These are phyloP conservation scores for Auricularia sp. DNA, from an alignment of 768 basidiomycete genomes.

Conservation along the genomic window DNA sequence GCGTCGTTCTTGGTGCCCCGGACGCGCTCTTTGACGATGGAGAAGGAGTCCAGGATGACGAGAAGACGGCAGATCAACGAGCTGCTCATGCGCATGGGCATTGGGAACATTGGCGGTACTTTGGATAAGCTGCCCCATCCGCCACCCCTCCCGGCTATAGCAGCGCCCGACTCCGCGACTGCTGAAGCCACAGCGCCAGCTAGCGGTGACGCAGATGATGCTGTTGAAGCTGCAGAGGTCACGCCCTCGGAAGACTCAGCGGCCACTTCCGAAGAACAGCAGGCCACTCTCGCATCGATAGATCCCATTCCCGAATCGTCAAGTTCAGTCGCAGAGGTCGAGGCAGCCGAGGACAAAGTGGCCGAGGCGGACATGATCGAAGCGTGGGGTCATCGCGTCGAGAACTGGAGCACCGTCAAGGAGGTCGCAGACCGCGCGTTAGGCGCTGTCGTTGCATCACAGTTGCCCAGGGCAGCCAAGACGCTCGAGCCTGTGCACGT, in stretches of 20 bases:
- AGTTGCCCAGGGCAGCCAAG: constrained; percentile 8
- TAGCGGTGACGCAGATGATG: background rate
- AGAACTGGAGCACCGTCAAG: constrained; percentile 58
- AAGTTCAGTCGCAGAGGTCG: background rate
- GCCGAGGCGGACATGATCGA: constrained; percentile 31
- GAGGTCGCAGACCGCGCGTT: constrained; percentile 69
- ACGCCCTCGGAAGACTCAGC: background rate
- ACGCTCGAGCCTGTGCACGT: constrained; percentile 43
- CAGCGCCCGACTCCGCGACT: constrained; percentile 3
- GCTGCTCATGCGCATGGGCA: constrained; percentile 72
- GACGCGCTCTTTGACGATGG: constrained; percentile 41
- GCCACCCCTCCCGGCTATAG: constrained; percentile 8
- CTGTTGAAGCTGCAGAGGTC: background rate
- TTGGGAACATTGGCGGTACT: constrained; percentile 62
- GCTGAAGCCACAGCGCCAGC: background rate
- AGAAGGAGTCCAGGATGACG: constrained; percentile 45
- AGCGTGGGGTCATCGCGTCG: constrained; percentile 62
- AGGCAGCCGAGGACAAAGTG: background rate
- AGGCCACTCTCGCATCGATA: background rate
- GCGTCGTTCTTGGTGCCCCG: constrained; percentile 60
- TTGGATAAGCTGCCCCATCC: constrained; percentile 34
- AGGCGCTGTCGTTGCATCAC: constrained; percentile 41
- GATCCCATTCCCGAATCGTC: background rate
- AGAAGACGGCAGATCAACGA: constrained; percentile 71
- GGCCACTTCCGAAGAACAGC: no score